phyloP scores from a whole-genome alignment of 2,329 filamentous ascomycete genomes.

The Paramyrothecium roridum region DNA sequence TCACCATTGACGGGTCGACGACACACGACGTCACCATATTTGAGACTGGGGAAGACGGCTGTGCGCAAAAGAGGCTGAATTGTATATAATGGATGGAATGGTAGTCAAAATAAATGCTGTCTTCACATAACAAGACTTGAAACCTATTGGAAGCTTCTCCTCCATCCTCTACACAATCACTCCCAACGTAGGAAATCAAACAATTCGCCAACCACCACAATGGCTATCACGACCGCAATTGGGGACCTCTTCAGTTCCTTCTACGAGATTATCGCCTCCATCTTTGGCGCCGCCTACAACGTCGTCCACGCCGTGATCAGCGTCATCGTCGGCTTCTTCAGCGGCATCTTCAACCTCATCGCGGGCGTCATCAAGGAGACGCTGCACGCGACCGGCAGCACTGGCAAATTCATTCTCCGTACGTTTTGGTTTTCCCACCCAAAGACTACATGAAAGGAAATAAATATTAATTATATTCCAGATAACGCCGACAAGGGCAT shows the following conservation, averaged over 20 bases:
- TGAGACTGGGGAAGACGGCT: background rate
- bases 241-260: slow-evolving; percentile 36
- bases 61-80: background rate
- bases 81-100: background rate
- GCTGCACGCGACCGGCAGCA: slow-evolving; percentile 32
- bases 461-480: slow-evolving; percentile 10
- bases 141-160: background rate
- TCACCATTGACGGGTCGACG: background rate
- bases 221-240: slow-evolving; percentile 32
- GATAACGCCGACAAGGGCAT: slow-evolving; percentile 36
- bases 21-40: background rate
- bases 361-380: slow-evolving; percentile 30
- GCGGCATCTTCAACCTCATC: slow-evolving; percentile 30
- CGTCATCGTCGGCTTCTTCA: slow-evolving; percentile 31
- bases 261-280: slow-evolving; percentile 36
- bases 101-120: background rate
- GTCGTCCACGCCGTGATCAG: slow-evolving; percentile 28
- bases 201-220: slow-evolving; percentile 12
- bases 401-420: slow-evolving; percentile 37
- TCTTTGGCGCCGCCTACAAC: slow-evolving; percentile 29
- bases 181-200: background rate
- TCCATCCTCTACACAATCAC: background rate
- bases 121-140: too few species aligned
- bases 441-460: background rate
- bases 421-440: slow-evolving; percentile 9